Conservation (phyloP, 352 stramenopile genomes). For the Phytophthora hybrid region DNA sequence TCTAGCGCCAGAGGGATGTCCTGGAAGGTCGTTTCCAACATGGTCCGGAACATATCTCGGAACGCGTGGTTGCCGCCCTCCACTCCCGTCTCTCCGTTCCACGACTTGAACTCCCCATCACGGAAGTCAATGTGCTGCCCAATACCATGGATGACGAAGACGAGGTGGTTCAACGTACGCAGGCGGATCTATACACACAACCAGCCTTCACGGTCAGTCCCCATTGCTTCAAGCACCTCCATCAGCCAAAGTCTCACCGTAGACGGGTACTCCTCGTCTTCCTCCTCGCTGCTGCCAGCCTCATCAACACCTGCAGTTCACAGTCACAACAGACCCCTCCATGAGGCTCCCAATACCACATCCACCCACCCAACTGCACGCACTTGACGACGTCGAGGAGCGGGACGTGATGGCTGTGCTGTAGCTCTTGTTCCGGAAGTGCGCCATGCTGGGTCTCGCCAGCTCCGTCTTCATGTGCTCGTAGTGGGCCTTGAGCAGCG, state of each 20-base stretch:
- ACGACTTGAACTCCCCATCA: constrained; percentile 84
- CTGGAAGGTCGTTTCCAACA: constrained; percentile 84
- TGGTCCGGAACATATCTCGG: constrained; percentile 75
- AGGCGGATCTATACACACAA: constrained; percentile 62
- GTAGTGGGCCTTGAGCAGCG: constrained; percentile 77
- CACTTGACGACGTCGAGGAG: constrained; percentile 49
- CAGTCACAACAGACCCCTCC: neutral
- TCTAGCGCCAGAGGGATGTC: constrained; percentile 85
- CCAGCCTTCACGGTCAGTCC: constrained; percentile 1
- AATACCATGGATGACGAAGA: constrained; percentile 91
- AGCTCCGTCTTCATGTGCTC: constrained; percentile 47
- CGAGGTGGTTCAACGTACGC: constrained; percentile 80
- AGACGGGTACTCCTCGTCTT: constrained; percentile 74
- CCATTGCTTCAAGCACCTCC: neutral
- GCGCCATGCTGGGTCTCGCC: constrained; percentile 40
- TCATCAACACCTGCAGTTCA: constrained; percentile 35
- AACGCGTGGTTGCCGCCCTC: constrained; percentile 87
- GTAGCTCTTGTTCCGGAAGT: constrained; percentile 73
- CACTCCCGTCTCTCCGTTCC: constrained; percentile 73
- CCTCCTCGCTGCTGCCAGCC: constrained; percentile 62
- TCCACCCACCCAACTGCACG: neutral
- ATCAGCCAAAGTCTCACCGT: constrained; percentile 48
- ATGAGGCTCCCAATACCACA: neutral
- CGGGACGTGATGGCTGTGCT: constrained; percentile 46
- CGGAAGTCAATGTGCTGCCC: constrained; percentile 89